Base-by-base conservation (phyloP, 2,329 filamentous ascomycete species). In the Fulvia fulva region DNA sequence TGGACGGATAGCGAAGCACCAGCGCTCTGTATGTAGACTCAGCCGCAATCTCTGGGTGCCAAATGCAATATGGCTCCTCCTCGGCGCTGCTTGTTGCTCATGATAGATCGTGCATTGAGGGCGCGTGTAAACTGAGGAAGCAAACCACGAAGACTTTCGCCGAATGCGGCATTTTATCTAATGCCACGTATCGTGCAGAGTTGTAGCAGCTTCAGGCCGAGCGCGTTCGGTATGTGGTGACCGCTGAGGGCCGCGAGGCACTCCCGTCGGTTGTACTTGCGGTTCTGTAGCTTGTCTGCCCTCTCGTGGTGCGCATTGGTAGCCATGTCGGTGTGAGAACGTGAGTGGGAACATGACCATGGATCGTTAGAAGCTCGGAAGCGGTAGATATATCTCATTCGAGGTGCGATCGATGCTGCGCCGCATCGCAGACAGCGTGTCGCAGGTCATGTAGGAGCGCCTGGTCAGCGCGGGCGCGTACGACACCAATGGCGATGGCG, bases 31-130 rank as follows among this genome's bases (percentile, higher is more conserved):
- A 73, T 0, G 73, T 78, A 0, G 72, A 68, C 56, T 77, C 73
- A 0, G 55, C 60, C 1, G 76, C 71, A 0, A 71, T 26, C 1
- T 76, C 69, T 0, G 76, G 76, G 59, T 76, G 60, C 75, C 75
- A 78, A 47, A 78, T 75, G 56, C 76, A 78, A 61, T 78, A 78
- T 0, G 74, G 75, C 16, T 68, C 47, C 16, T 68, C 45, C 3
- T 68, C 62, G 5, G 63, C 56, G 14, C 61, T 44, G 2, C 58
- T 46, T 53, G 23, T 72, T 69, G 61, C 72, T 75, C 72, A 76
- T 76, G 51, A 75, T 74, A 6, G 63, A 55, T 19, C 73, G 66
- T 5, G 74, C 73, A 58, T 76, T 73, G 26, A 66, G 58, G 21
- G 68, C 68, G 14, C 63, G 45, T 32, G 60, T 63, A 43, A 65